Evolutionary conservation across 2,329 filamentous ascomycete species (phyloP), one percentile per base, ranked within the genome.

Genomic region (Xylariaceae sp.): DNA sequence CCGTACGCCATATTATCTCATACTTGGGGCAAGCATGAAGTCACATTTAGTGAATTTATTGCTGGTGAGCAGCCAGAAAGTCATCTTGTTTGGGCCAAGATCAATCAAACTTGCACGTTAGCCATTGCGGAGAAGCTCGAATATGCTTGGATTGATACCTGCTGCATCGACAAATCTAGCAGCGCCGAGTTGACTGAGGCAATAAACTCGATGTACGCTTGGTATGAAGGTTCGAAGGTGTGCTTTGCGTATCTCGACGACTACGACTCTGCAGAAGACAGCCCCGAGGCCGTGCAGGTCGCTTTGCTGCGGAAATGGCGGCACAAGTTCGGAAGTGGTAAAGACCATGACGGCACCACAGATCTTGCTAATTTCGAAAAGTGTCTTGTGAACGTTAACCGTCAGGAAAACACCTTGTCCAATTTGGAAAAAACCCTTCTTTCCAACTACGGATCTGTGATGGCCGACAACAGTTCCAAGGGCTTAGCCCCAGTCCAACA

Each of bases 131-230:
- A 60, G 18, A 46, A 42, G 2, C 34, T 60, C 14, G 45, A 51
- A 1, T 63, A 60, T 16, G 61, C 47, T 3, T 63, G 59, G 57
- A 47, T 63, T 9, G 60, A 63, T 46, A 61, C 60, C 3, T 62
- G 60, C 44, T 61, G 57, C 47, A 62, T 61, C 13, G 56, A 63
- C 41, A 61, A 62, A 33, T 57, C 56, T 14, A 61, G 60, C 47
- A 63, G 59, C 38, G 52, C 60, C 12, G 60, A 63, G 42, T 46
- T 63, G 0, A 59, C 57, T 0, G 61, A 63, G 50, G 58, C 58
- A 16, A 62, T 63, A 43, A 63, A 63, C 38, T 60, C 59, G 18
- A 61, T 63, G 59, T 61, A 60, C 42, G 47, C 55, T 1, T 62
- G 57, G 59, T 62, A 61, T 38, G 53, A 50, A 6, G 31, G 53